These are phyloP conservation scores for Kwoniella shivajii DNA, from an alignment of 1,284 basidiomycete genomes.

Conservation along the genomic window DNA sequence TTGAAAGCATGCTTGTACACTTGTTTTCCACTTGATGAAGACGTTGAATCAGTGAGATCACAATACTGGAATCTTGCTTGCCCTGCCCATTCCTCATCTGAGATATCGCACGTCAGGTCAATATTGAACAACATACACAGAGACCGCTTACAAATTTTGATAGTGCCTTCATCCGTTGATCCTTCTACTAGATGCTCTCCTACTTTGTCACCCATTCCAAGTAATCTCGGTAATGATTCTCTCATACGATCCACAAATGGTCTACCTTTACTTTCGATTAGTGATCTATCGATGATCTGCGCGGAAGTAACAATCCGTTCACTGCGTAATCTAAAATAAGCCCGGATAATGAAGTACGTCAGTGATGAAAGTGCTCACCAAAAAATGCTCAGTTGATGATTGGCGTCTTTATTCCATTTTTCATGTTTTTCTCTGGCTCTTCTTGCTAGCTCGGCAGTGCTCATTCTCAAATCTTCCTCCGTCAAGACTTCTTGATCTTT, in stretches of 20 bases:
- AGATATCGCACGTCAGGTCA: constrained; percentile 6
- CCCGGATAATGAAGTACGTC: neutral
- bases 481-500: constrained; percentile 5
- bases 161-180: constrained; percentile 65
- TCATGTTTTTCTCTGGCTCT: constrained; percentile 13
- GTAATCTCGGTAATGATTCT: constrained; percentile 70
- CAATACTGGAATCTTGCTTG: constrained; percentile 82
- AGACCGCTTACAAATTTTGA: constrained; percentile 59
- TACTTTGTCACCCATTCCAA: constrained; percentile 57
- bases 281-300: constrained; percentile 76
- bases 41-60: constrained; percentile 55
- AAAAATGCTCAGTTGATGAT: constrained; percentile 47
- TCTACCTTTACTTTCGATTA: constrained; percentile 81
- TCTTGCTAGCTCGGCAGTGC: constrained; percentile 10
- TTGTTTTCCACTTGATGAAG: neutral
- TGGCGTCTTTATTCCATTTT: constrained; percentile 56
- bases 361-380: constrained; percentile 43
- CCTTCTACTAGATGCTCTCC: constrained; percentile 7
- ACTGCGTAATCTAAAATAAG: constrained; percentile 61
- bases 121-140: neutral
- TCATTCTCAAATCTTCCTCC: constrained; percentile 25
- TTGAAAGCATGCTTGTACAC: constrained; percentile 30
- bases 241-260: constrained; percentile 76
- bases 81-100: constrained; percentile 75
- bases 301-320: constrained; percentile 76